phyloP scores from a whole-genome alignment of 192 early-diverging fungal species.

The Podila horticola region DNA sequence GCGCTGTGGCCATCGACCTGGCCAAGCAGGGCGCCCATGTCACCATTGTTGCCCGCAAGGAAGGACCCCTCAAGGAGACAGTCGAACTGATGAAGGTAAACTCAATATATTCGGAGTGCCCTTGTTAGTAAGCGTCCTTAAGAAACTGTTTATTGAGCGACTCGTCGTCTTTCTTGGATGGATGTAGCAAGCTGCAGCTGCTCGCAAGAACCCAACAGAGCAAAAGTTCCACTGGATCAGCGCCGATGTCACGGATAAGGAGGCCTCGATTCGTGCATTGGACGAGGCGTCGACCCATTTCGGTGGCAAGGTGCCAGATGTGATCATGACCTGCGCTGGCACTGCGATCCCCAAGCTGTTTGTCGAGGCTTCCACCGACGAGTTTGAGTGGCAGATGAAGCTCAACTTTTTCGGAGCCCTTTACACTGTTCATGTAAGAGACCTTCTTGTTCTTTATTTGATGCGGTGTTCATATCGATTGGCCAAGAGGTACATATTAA shows the following conservation, averaged over 20 bases:
- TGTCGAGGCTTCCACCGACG: constrained; percentile 65
- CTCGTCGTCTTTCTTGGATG: not conserved
- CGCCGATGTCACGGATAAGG: constrained; percentile 69
- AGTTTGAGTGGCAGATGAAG: constrained; percentile 65
- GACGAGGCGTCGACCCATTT: constrained; percentile 63
- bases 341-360: constrained; percentile 69
- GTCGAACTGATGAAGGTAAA: constrained; percentile 64
- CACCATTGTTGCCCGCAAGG: constrained; percentile 70
- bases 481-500: not conserved
- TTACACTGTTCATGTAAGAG: constrained; percentile 71
- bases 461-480: not conserved
- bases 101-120: not conserved
- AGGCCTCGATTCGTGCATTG: constrained; percentile 64
- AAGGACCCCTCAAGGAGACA: constrained; percentile 59
- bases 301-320: constrained; percentile 62
- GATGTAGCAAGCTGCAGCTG: constrained; percentile 30
- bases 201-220: constrained; percentile 11
- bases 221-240: constrained; percentile 65
- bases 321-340: constrained; percentile 68
- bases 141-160: too few relatives aligned
- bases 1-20: constrained; percentile 69
- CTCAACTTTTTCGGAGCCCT: constrained; percentile 76
- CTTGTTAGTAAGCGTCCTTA: too few relatives aligned
- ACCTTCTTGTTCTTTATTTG: constrained; percentile 1
- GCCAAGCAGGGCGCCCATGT: constrained; percentile 76